A percentile compares a stretch with the other conserved stretches of the same genome.
Conservation (phyloP, 768 basidiomycete genomes). For the Hygrophorus pudorinus region DNA sequence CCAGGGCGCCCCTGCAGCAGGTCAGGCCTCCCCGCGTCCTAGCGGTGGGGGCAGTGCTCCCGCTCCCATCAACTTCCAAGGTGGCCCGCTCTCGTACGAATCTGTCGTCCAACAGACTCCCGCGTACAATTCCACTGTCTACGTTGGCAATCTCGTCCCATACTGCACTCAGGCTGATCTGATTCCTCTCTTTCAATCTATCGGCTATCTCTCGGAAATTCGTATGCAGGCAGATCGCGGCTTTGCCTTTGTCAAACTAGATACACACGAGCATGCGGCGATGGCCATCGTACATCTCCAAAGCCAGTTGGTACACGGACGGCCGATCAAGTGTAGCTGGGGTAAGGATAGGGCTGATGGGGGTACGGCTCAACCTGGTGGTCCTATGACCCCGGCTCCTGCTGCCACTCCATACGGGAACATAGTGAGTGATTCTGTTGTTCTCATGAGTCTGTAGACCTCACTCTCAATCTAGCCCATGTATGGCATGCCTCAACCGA, state of each 20-base stretch:
- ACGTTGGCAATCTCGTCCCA: constrained; percentile 97
- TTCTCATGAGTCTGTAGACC: not conserved
- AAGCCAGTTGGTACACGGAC: constrained; percentile 93
- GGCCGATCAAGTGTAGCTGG: constrained; percentile 98
- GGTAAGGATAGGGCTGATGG: constrained; percentile 90
- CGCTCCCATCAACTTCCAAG: constrained; percentile 85
- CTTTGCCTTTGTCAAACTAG: constrained; percentile 97
- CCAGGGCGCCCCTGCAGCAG: constrained; percentile 45
- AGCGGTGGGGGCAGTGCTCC: constrained; percentile 54
- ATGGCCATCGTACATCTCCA: constrained; percentile 96
- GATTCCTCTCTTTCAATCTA: constrained; percentile 96
- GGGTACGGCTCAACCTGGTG: constrained; percentile 39
- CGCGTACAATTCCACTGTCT: constrained; percentile 90
- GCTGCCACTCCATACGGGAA: constrained; percentile 62
- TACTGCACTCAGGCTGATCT: constrained; percentile 97
- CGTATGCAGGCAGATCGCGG: constrained; percentile 99
- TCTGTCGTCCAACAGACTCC: constrained; percentile 90
- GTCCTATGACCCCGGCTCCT: constrained; percentile 49
- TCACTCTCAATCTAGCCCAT: constrained; percentile 45
- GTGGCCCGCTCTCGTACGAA: constrained; percentile 85
- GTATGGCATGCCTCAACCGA: constrained; percentile 85
- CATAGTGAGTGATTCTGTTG: constrained; percentile 43
- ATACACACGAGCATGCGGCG: constrained; percentile 97
- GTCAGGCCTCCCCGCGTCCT: constrained; percentile 30
- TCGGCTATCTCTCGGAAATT: constrained; percentile 97